phyloP scores from a whole-genome alignment of 768 basidiomycete genomes.

The Fistulinella prunicolor region DNA sequence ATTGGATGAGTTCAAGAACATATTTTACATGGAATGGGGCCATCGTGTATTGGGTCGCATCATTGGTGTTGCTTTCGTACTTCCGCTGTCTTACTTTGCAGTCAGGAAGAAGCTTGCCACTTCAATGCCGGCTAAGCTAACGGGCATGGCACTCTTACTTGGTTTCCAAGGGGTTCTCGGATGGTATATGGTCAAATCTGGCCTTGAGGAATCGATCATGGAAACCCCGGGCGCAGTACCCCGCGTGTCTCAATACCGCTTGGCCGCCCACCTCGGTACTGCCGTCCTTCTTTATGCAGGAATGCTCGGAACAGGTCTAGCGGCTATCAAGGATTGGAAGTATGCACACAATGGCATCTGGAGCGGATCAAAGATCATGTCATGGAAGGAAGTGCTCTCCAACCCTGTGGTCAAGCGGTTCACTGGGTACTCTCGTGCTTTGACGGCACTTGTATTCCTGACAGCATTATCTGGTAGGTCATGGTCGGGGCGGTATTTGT shows the following conservation, averaged over 20 bases:
- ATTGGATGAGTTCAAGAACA: conserved; percentile 89
- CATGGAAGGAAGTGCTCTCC: conserved; percentile 48
- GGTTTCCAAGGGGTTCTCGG: conserved; percentile 91
- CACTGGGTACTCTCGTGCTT: conserved; percentile 51
- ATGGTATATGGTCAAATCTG: conserved; percentile 99
- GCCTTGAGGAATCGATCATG: conserved; percentile 80
- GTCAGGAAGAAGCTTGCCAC: conserved; percentile 64
- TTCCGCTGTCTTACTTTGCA: conserved; percentile 81
- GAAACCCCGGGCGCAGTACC: conserved; percentile 82
- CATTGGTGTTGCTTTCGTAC: conserved; percentile 78
- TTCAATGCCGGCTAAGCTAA: conserved; percentile 58
- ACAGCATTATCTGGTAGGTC: conserved; percentile 87
- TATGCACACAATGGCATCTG: conserved; percentile 57
- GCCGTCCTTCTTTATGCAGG: conserved; percentile 90
- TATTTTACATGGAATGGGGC: conserved; percentile 98
- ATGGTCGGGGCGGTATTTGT: not conserved
- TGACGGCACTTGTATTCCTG: conserved; percentile 80
- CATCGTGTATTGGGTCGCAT: conserved; percentile 92
- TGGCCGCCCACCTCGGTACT: conserved; percentile 91
- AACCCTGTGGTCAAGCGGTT: conserved; percentile 59
- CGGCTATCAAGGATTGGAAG: conserved; percentile 76
- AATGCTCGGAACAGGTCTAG: conserved; percentile 82
- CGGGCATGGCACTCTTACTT: conserved; percentile 74
- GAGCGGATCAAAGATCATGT: conserved; percentile 48
- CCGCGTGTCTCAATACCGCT: conserved; percentile 93